Evolutionary conservation across 352 stramenopile species (phyloP), one percentile per base, ranked within the genome.

Genomic region (Phytophthora citricola): DNA sequence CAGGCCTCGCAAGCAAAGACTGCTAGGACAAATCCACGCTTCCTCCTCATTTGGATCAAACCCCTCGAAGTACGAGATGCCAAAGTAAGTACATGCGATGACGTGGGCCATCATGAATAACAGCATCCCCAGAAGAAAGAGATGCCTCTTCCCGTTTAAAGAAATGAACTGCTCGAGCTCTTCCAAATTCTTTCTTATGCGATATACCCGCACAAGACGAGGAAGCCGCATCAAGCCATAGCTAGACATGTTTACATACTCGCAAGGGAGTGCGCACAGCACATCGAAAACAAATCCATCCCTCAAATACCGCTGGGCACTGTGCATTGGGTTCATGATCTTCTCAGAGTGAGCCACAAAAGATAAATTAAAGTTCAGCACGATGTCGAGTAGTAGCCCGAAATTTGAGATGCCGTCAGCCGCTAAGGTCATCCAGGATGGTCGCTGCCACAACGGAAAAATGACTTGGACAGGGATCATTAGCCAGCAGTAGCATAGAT

Each of bases 341-440:
- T 67, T 79, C 53, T 83, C 76, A 15, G 73, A 50, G 17, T 39
- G 45, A 3, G 24, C 40, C 11, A 41, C 70, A 40, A 63, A 72
- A 2, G 65, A 63, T 39, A 90, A 43, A 31, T 90, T 76, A 5
- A 81, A 63, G n/a, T 75, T 86, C 26, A 87, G 17, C 51, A 86
- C 89, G 10, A 87, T 63, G 34, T 90, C 81, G 0, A 63, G 53
- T 7, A 66, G 62, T 4, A 92, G 43, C 1, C 71, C 43, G 11
- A 74, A 4, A 46, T 78, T 75, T 3, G 68, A 73, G 8, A 89
- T 4, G 0, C 39, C 32, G 40, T 89, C 85, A 0, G 74, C 2
- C 2, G 50, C 7, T 27, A 60, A 44, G 31, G 73, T 73, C 17
- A 70, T 60, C 71, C 75, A 80, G 6, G 68, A 69, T 0, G 73